phyloP scores from a whole-genome alignment of 805 yeast species.

The Kuraishia hungarica region DNA sequence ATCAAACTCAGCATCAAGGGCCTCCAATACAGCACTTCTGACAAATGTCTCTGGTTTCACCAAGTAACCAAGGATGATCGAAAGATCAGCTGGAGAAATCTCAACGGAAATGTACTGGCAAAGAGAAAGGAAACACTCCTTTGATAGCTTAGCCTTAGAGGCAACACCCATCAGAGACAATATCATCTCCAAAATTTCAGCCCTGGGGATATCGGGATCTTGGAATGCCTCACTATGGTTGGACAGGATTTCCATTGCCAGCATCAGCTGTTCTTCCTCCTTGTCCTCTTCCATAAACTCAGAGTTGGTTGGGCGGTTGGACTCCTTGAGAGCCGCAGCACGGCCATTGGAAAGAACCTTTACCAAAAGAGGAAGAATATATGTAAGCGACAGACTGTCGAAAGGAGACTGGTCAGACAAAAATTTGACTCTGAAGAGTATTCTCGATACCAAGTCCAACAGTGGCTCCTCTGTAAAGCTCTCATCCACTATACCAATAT shows the following conservation, averaged over 20 bases:
- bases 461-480: slow-evolving; percentile 43
- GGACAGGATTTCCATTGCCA: slow-evolving; percentile 69
- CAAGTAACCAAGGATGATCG: slow-evolving; percentile 44
- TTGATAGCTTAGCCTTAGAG: slow-evolving; percentile 69
- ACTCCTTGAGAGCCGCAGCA: slow-evolving; percentile 39
- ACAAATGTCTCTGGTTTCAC: slow-evolving; percentile 63
- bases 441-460: slow-evolving; percentile 47
- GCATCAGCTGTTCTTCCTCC: slow-evolving; percentile 78
- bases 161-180: slow-evolving; percentile 65
- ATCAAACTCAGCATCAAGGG: slow-evolving; percentile 76
- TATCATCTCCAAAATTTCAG: slow-evolving; percentile 50
- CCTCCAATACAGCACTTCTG: slow-evolving; percentile 72
- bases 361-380: slow-evolving; percentile 65
- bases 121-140: slow-evolving; percentile 73
- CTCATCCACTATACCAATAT: slow-evolving; percentile 35
- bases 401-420: slow-evolving; percentile 65
- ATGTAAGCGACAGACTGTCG: slow-evolving; percentile 60
- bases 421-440: slow-evolving; percentile 69
- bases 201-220: slow-evolving; percentile 61
- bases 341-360: slow-evolving; percentile 64
- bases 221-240: slow-evolving; percentile 63
- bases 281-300: slow-evolving; percentile 77
- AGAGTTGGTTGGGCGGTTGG: slow-evolving; percentile 44
- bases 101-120: slow-evolving; percentile 69
- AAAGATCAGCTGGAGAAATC: slow-evolving; percentile 47